phyloP scores from a whole-genome alignment of 1,284 basidiomycete genomes.

The Sanghuangporus sanghuang region DNA sequence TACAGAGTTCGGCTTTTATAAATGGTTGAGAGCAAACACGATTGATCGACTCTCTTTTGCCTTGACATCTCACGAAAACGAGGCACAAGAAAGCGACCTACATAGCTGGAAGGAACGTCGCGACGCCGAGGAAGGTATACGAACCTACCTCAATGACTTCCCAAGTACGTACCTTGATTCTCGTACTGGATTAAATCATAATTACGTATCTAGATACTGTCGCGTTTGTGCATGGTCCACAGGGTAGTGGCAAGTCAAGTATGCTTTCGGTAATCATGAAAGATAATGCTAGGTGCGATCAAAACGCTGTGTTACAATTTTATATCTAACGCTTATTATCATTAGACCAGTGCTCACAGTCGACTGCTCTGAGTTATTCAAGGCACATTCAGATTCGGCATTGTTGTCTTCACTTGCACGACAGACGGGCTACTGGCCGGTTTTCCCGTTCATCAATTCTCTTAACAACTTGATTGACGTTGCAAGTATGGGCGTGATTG shows the following conservation, averaged over 20 bases:
- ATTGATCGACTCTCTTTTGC: slow-evolving; percentile 42
- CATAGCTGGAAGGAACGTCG: slow-evolving; percentile 75
- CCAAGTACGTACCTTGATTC: slow-evolving; percentile 45
- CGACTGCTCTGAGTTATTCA: slow-evolving; percentile 77
- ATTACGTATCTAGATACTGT: slow-evolving; percentile 44
- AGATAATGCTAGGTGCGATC: slow-evolving; percentile 50
- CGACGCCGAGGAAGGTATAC: slow-evolving; percentile 68
- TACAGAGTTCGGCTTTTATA: slow-evolving; percentile 56
- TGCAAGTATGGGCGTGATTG: slow-evolving; percentile 90
- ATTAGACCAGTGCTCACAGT: slow-evolving; percentile 68
- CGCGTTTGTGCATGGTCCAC: slow-evolving; percentile 86
- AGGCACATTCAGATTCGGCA: slow-evolving; percentile 66
- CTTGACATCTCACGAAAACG: slow-evolving; percentile 11
- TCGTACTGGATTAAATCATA: not conserved
- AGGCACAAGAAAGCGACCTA: not conserved
- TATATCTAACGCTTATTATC: slow-evolving; percentile 1
- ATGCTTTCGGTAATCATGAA: slow-evolving; percentile 63
- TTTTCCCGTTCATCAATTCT: slow-evolving; percentile 86
- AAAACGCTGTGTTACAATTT: not conserved
- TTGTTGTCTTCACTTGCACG: slow-evolving; percentile 67
- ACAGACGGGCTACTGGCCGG: slow-evolving; percentile 88
- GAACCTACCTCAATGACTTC: slow-evolving; percentile 67
- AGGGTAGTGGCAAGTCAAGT: slow-evolving; percentile 83
- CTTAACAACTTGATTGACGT: slow-evolving; percentile 87
- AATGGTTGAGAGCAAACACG: slow-evolving; percentile 62